These are phyloP conservation scores for Cynanchum wilfordii DNA, from an alignment of 257 asterid genomes.

Conservation along the genomic window DNA sequence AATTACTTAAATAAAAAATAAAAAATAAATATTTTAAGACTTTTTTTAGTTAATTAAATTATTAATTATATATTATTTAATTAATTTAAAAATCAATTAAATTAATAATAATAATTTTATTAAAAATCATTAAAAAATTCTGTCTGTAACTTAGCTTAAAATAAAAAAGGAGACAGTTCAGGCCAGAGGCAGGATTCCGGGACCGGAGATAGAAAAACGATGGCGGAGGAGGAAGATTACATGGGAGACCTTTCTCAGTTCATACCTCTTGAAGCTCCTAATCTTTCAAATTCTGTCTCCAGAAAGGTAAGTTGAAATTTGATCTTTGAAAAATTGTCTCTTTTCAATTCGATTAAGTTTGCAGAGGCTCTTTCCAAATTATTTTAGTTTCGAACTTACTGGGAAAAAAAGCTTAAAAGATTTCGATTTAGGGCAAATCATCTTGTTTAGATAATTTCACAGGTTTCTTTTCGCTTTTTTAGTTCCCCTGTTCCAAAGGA, in stretches of 20 bases:
- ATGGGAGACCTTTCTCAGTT: conserved; percentile 92
- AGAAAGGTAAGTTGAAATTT: conserved; percentile 36
- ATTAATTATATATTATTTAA: too few species aligned
- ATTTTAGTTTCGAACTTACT: background rate
- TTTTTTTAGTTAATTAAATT: too few species aligned
- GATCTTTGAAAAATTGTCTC: background rate
- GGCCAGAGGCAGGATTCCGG: background rate
- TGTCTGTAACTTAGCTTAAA: too few species aligned
- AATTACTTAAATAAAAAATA: too few species aligned
- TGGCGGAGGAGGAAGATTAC: conserved; percentile 67
- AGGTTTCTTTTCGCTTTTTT: background rate
- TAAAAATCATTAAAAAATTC: too few species aligned
- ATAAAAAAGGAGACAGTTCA: too few species aligned
- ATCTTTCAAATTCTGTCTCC: conserved; percentile 34
- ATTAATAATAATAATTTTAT: too few species aligned
- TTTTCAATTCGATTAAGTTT: background rate
- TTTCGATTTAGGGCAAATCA: background rate
- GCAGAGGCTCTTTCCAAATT: background rate
- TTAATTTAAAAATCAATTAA: too few species aligned
- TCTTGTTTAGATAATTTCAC: background rate
- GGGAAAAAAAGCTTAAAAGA: too few species aligned
- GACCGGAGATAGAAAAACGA: conserved; percentile 22
- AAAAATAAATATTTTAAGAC: too few species aligned
- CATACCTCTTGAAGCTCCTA: conserved; percentile 39
- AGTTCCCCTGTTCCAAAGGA: too few species aligned